phyloP scores from a whole-genome alignment of 768 basidiomycete species.

The Tulasnella calospora region DNA sequence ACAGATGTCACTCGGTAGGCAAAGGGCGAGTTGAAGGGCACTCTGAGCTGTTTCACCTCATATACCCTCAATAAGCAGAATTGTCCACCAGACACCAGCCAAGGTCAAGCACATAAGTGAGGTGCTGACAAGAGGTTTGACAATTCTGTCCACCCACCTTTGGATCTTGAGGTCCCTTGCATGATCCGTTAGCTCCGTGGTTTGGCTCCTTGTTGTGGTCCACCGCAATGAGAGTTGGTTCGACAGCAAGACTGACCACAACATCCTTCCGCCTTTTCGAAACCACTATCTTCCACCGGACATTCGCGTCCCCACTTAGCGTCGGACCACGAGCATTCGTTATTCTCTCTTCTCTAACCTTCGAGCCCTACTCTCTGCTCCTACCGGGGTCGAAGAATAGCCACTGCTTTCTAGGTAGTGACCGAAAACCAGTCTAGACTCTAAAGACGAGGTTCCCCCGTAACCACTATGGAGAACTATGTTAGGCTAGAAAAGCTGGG shows the following conservation, averaged over 20 bases:
- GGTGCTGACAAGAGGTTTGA: too few relatives aligned
- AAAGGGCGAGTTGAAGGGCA: too few relatives aligned
- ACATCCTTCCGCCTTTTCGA: background rate
- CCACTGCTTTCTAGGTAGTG: background rate
- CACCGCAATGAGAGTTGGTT: background rate
- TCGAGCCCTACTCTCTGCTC: background rate
- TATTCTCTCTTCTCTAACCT: background rate
- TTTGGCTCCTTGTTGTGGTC: too few relatives aligned
- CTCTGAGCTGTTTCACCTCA: too few relatives aligned
- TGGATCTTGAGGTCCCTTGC: too few relatives aligned
- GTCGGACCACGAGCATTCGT: background rate
- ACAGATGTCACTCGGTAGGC: too few relatives aligned
- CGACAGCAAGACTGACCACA: background rate
- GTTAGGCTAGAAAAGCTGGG: conserved; percentile 96
- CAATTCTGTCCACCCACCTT: too few relatives aligned
- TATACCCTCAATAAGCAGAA: too few relatives aligned
- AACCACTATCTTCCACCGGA: background rate
- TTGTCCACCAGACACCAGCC: too few relatives aligned
- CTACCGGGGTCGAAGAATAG: background rate
- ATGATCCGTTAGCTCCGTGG: too few relatives aligned
- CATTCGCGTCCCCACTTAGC: background rate
- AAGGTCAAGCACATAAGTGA: too few relatives aligned
- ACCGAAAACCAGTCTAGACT: background rate
- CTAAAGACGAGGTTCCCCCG: background rate
- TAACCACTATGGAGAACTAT: conserved; percentile 54